A percentile compares a stretch with the other conserved stretches of the same genome.
phyloP scores from a whole-genome alignment of 179 eudicot genomes.

The Carnegiea gigantea region DNA sequence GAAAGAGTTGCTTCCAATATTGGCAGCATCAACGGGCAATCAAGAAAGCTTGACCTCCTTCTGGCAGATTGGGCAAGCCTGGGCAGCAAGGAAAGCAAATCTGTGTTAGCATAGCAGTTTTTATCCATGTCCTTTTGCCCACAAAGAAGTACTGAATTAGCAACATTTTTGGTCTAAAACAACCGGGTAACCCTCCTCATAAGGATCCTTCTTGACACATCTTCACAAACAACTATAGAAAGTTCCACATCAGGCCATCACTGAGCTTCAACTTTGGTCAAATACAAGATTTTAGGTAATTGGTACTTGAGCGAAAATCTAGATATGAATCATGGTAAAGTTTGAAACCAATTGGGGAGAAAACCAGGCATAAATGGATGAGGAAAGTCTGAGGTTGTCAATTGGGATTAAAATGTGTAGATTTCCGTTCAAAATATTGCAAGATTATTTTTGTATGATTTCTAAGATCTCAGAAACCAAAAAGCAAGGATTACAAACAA shows the following conservation, averaged over 20 bases:
- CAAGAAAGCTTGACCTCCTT: conserved; percentile 34
- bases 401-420: neutral
- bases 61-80: conserved; percentile 59
- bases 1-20: conserved; percentile 1
- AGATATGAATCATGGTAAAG: neutral
- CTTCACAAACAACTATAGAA: neutral
- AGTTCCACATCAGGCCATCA: neutral
- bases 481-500: neutral
- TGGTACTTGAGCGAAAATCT: too few species aligned
- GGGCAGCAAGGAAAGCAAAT: neutral
- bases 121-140: neutral
- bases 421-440: neutral
- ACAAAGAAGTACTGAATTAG: neutral
- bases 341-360: too few species aligned
- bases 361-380: neutral
- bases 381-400: neutral
- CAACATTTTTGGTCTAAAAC: neutral
- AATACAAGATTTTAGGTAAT: neutral
- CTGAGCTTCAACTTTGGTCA: too few species aligned
- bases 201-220: neutral
- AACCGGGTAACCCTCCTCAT: neutral
- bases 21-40: conserved; percentile 1
- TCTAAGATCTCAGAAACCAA: neutral
- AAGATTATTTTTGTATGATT: neutral
- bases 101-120: neutral